phyloP scores from a whole-genome alignment of 2,329 filamentous ascomycete species.

The Diplocarpon rosae region DNA sequence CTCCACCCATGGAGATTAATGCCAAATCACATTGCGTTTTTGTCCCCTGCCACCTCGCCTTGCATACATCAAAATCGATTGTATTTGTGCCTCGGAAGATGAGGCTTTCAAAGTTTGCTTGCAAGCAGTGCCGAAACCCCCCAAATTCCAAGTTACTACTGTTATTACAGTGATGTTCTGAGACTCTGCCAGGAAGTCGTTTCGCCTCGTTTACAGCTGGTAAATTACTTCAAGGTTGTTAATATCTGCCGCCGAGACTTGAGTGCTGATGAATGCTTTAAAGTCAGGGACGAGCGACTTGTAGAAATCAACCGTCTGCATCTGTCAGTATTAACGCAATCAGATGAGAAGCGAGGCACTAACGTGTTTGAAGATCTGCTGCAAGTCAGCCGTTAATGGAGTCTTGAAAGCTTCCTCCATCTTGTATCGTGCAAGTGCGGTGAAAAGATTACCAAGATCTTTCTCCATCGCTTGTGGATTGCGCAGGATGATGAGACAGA shows the following conservation, averaged over 20 bases:
- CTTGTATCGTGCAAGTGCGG: slow-evolving; percentile 68
- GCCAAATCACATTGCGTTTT: slow-evolving; percentile 5
- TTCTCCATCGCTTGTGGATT: slow-evolving; percentile 92
- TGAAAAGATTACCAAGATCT: slow-evolving; percentile 71
- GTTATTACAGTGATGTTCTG: background rate
- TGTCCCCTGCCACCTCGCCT: background rate
- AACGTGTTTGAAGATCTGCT: slow-evolving; percentile 25
- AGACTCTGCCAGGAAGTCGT: too few relatives aligned
- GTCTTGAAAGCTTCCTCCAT: slow-evolving; percentile 42
- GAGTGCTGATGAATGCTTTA: slow-evolving; percentile 34
- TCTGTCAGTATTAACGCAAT: slow-evolving; percentile 12
- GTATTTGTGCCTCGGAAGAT: too few relatives aligned
- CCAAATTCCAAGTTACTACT: background rate
- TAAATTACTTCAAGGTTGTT: slow-evolving; percentile 22
- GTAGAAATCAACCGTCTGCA: slow-evolving; percentile 40
- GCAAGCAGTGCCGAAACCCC: slow-evolving; percentile 5
- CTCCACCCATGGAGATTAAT: slow-evolving; percentile 1
- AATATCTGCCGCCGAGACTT: slow-evolving; percentile 17
- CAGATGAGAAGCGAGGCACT: slow-evolving; percentile 7
- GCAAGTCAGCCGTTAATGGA: slow-evolving; percentile 23
- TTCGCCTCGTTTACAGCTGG: slow-evolving; percentile 26
- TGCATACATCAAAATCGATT: background rate
- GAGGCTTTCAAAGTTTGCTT: background rate
- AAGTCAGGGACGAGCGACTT: slow-evolving; percentile 44
- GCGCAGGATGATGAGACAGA: slow-evolving; percentile 70